Evolutionary conservation across 2,329 filamentous ascomycete genomes (phyloP), one percentile per base, ranked within the genome.

Genomic region (Xylariales sp.): DNA sequence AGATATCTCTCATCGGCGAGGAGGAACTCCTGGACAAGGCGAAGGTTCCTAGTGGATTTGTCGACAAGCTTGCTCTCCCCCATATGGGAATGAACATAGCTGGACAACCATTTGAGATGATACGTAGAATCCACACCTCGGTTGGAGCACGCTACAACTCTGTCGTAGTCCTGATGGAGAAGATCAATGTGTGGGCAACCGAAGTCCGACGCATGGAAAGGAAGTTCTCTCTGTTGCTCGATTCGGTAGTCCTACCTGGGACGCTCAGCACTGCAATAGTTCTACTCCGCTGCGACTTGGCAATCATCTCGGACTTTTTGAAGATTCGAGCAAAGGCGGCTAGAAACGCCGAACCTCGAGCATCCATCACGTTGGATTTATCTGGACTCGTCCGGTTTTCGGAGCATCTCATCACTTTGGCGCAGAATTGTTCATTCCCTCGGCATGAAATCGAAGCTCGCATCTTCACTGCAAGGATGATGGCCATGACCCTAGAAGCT

Each of bases 401-500:
- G 44, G 31, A 55, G 1, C 31, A 28, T 0, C 50, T 78, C n/a
- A 60, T 69, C 15, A 20, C 57, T 0, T 45, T 52, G 0, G 69
- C 74, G 0, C 34, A 31, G 2, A 37, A 32, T 3, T 51, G 60
- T 1, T 55, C 50, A 5, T 59, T 65, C 24, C 48, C 60, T 3
- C 54, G 61, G 3, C 65, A 71, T 12, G 54, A 70, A 40, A 61
- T 65, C 0, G 72, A 79, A 48, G 70, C 62, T 0, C 59, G 68
- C 33, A 56, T 79, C 19, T 70, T 70, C 42, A 62, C 63, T 18
- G 70, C 67, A 1, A 65, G 67, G 8, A 62, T 74, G 13, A 62
- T 60, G 25, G 64, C 60, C 1, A 46, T 77, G 2, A 64, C 72
- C 33, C 48, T 50, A 4, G 43, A 47, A 11, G 37, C 49, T 19